Conservation (phyloP, 371 early-diverging fungal genomes). For the Saksenaea vasiformis region DNA sequence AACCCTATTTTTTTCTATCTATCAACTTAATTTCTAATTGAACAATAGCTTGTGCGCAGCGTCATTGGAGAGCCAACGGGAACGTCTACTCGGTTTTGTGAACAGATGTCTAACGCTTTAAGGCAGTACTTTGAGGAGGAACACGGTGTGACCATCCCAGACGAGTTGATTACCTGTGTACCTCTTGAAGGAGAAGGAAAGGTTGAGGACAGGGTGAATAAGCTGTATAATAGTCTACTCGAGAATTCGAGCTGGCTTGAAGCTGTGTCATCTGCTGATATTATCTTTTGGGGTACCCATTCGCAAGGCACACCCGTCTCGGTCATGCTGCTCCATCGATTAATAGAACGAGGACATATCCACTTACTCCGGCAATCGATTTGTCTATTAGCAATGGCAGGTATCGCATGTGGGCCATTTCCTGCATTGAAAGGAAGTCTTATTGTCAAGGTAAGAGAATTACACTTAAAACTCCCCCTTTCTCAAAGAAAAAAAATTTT, state of each 20-base stretch:
- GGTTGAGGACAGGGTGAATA: slow-evolving; percentile 81
- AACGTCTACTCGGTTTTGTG: slow-evolving; percentile 84
- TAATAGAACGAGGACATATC: slow-evolving; percentile 73
- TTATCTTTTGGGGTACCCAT: slow-evolving; percentile 88
- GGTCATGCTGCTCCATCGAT: slow-evolving; percentile 72
- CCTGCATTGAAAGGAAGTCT: slow-evolving; percentile 80
- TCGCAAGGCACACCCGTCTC: slow-evolving; percentile 95
- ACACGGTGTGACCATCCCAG: slow-evolving; percentile 61
- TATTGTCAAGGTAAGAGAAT: slow-evolving; percentile 67
- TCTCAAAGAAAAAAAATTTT: background rate
- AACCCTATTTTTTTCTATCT: background rate
- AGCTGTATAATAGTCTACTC: slow-evolving; percentile 70
- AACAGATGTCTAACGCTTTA: slow-evolving; percentile 76
- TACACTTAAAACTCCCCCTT: no score
- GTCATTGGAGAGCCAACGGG: slow-evolving; percentile 95
- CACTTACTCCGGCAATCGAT: slow-evolving; percentile 70
- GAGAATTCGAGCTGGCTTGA: slow-evolving; percentile 52
- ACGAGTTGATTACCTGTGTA: slow-evolving; percentile 71
- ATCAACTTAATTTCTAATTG: background rate
- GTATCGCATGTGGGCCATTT: slow-evolving; percentile 91
- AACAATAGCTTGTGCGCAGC: slow-evolving; percentile 56
- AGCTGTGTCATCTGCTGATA: slow-evolving; percentile 72
- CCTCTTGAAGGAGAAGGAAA: slow-evolving; percentile 92
- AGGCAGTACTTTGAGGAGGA: slow-evolving; percentile 57
- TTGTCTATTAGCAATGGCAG: slow-evolving; percentile 90